phyloP scores from a whole-genome alignment of 208 protist species.

The Trichomonas tenax region DNA sequence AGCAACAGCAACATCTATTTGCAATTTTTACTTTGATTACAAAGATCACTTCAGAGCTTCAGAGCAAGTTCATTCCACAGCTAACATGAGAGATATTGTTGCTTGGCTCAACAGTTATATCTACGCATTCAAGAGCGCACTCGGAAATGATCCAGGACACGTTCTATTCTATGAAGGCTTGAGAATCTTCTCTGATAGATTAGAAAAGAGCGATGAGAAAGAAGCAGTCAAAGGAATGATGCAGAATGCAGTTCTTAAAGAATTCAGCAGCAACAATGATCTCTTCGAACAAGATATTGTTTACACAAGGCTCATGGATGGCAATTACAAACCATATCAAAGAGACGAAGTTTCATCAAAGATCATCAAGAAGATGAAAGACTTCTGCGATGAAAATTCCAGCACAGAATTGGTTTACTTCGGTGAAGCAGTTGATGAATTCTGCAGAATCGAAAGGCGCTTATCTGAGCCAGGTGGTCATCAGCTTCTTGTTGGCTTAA shows the following conservation, averaged over 20 bases:
- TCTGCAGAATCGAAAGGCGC: constrained; percentile 92
- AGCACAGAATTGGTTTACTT: background rate
- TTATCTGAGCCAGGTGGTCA: constrained; percentile 86
- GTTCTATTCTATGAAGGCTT: constrained; percentile 87
- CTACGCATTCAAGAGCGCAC: background rate
- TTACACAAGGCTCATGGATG: background rate
- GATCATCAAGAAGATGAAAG: background rate
- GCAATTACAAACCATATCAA: background rate
- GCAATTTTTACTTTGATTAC: constrained; percentile 32
- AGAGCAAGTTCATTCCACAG: constrained; percentile 50
- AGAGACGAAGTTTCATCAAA: background rate
- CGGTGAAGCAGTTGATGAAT: constrained; percentile 78
- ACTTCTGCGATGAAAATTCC: background rate
- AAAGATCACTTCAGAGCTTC: constrained; percentile 39
- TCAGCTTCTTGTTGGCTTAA: constrained; percentile 77
- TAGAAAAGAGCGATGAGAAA: constrained; percentile 70
- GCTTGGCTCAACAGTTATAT: background rate
- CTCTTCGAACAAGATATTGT: background rate
- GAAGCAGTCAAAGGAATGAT: constrained; percentile 69
- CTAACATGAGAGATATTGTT: background rate
- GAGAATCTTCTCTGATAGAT: constrained; percentile 78
- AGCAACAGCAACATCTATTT: constrained; percentile 27
- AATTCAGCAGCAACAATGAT: background rate
- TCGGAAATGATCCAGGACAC: constrained; percentile 55
- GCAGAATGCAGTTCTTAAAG: background rate